Evolutionary conservation across 1,284 basidiomycete species (phyloP).

Genomic region (Ustilago vetiveriae): DNA sequence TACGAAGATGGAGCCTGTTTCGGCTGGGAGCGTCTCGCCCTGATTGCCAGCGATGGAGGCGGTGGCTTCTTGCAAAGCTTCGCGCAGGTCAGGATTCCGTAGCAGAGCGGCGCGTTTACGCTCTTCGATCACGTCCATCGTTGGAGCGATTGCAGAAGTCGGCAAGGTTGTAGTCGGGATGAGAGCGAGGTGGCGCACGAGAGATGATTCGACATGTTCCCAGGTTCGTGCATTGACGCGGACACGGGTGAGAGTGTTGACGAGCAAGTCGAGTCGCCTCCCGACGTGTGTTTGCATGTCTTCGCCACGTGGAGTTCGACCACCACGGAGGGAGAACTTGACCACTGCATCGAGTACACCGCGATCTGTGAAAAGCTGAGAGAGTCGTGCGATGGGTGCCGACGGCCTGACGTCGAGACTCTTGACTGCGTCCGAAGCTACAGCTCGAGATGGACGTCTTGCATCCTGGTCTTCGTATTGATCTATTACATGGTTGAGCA

Average conservation of each 20-base stretch:
- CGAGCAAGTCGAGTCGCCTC: conserved; percentile 4
- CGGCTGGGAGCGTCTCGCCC: not conserved
- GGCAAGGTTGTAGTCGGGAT: conserved; percentile 16
- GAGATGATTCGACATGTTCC: conserved; percentile 15
- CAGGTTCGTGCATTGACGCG: conserved; percentile 13
- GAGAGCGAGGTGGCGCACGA: conserved; percentile 13
- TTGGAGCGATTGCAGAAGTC: conserved; percentile 3
- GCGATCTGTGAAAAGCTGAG: conserved; percentile 1
- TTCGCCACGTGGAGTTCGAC: conserved; percentile 1
- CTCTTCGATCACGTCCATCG: conserved; percentile 14
- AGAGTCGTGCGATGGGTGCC: not conserved
- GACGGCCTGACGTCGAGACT: not conserved
- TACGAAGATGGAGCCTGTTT: conserved; percentile 29
- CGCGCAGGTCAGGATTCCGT: not conserved
- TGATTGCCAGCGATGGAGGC: too few relatives aligned
- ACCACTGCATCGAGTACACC: conserved; percentile 9
- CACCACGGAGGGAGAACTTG: conserved; percentile 15
- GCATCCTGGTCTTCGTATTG: conserved; percentile 9
- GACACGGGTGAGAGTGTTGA: conserved; percentile 15
- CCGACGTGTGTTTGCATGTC: conserved; percentile 13
- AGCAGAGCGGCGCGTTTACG: conserved; percentile 8
- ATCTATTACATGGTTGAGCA: conserved; percentile 16
- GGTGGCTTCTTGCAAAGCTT: not conserved
- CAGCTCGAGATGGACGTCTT: too few relatives aligned
- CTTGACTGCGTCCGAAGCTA: too few relatives aligned